phyloP scores from a whole-genome alignment of 768 basidiomycete genomes.

The Panus rudis region DNA sequence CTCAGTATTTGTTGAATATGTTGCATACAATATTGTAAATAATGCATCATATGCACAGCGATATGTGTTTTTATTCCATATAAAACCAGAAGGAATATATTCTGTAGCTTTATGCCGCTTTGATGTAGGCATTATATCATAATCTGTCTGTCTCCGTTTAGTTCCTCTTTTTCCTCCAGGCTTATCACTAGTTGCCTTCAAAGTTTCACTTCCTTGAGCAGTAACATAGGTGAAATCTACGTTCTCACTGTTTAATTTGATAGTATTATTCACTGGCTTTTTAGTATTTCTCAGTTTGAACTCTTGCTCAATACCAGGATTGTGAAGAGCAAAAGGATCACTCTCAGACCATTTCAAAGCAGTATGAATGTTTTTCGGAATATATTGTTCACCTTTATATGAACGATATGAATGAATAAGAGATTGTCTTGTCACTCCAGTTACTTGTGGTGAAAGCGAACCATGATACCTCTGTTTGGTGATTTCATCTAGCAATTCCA shows the following conservation, averaged over 20 bases:
- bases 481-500: slow-evolving; percentile 30
- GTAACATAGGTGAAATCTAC: no score
- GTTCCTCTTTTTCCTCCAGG: background rate
- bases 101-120: background rate
- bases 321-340: no score
- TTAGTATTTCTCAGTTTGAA: no score
- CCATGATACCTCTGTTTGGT: slow-evolving; percentile 19
- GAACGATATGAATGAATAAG: slow-evolving; percentile 12
- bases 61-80: background rate
- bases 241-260: no score
- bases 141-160: background rate
- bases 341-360: background rate
- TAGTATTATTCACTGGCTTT: background rate
- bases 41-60: slow-evolving; percentile 2
- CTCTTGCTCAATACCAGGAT: background rate
- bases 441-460: slow-evolving; percentile 11
- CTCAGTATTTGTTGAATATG: background rate
- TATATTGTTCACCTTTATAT: slow-evolving; percentile 1
- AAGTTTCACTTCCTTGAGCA: background rate
- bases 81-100: background rate
- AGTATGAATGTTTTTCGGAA: background rate
- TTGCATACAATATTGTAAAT: slow-evolving; percentile 1
- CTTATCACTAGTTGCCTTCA: background rate
- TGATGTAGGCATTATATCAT: background rate
- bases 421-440: slow-evolving; percentile 15